Conservation (phyloP, 192 early-diverging fungal species). For the Paraglomus occultum region DNA sequence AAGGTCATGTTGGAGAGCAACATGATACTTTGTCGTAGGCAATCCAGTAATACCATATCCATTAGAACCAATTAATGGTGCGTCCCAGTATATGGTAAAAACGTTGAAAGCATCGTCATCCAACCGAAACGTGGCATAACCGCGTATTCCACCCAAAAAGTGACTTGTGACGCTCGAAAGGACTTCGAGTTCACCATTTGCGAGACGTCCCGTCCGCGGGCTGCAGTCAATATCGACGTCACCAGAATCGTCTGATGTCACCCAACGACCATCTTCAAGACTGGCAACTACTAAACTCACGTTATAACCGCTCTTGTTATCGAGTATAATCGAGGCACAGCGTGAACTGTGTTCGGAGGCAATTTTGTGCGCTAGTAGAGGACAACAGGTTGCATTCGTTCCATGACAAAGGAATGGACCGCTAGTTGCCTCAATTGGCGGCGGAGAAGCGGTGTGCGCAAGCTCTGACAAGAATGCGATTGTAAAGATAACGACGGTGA, state of each 20-base stretch:
- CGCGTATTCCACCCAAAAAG: slow-evolving; percentile 6
- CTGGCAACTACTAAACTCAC: neutral
- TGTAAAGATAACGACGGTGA: neutral
- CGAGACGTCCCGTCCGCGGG: neutral
- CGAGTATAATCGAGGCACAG: slow-evolving; percentile 9
- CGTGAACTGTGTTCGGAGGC: slow-evolving; percentile 1
- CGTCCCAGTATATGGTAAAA: slow-evolving; percentile 8
- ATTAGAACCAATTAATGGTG: neutral
- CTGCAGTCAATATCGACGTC: neutral
- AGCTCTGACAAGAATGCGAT: neutral
- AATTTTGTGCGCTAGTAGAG: slow-evolving; percentile 4
- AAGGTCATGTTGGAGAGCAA: neutral
- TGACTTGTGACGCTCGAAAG: slow-evolving; percentile 21
- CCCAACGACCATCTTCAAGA: slow-evolving; percentile 26
- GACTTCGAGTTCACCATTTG: slow-evolving; percentile 5
- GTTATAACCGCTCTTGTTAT: slow-evolving; percentile 14
- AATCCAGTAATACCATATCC: neutral
- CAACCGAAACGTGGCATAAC: neutral
- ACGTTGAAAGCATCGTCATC: slow-evolving; percentile 3
- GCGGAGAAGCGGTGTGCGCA: neutral
- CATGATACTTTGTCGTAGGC: neutral
- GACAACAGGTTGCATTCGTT: neutral
- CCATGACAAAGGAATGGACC: neutral
- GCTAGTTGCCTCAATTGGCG: neutral
- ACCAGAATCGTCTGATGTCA: slow-evolving; percentile 1